Evolutionary conservation across 225 moss, liverwort and hornwort genomes (phyloP), one percentile per base, ranked within the genome.

Genomic region (Bryoerythrophyllum caledonicum): DNA sequence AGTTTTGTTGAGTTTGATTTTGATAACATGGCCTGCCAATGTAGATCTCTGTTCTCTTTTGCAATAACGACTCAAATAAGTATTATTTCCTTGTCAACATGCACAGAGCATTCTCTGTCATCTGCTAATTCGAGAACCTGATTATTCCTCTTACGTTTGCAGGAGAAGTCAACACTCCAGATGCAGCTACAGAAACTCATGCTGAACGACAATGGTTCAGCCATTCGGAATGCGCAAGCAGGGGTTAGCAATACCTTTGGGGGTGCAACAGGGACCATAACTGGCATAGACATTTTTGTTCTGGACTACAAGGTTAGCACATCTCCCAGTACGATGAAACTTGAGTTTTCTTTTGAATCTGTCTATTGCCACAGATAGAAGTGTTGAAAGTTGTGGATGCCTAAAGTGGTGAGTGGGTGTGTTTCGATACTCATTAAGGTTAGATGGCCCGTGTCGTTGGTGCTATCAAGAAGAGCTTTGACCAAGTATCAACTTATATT

Each of bases 401-500:
- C 78, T 85, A 62, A 81, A 67, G 68, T 58, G 62, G 67, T 67
- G 76, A 68, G 30, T 76, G 80, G 72, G 78, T 71, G 37, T 75
- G 53, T 75, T 72, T 63, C 67, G 77, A 72, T 67, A 24, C 27
- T 72, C 53, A 57, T 82, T 34, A 74, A 93, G 93, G 95, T 93
- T 70, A 88, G 89, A 55, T 99, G 99, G 99, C 99, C 95, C 32
- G 75, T 90, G 26, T 93, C 99, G 14, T 84, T 99, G 59, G 90
- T 95, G 27, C 85, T 99, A 37, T 99, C 99, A 34, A 91, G 89
- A 83, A 95, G 82, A 83, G 89, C 90, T 80, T 83, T 99, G 82
- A 99, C 95, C 64, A 99, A 95, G 81, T 92, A 95, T 68, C 99
- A 99, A 80, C 88, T 99, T 23, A 93, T 99, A 76, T 99, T 99